Evolutionary conservation across 192 early-diverging fungal species (phyloP).

Genomic region (Physocladia obscura): DNA sequence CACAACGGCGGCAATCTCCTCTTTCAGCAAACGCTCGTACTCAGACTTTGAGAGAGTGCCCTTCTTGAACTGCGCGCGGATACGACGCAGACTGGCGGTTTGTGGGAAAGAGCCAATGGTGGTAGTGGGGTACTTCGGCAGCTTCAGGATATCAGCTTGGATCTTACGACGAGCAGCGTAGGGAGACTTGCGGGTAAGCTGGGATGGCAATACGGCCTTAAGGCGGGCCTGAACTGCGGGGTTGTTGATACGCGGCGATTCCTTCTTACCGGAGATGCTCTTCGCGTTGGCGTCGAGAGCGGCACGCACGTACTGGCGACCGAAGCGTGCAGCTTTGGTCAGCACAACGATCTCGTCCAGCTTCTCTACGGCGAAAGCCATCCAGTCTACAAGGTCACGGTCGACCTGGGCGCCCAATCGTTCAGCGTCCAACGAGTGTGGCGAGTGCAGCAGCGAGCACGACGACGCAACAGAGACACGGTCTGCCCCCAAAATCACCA

Average conservation of each 20-base stretch:
- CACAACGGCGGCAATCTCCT: constrained; percentile 81
- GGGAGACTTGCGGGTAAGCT: constrained; percentile 71
- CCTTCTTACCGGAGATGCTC: not conserved
- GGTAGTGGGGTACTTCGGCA: constrained; percentile 93
- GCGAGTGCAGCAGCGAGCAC: constrained; percentile 90
- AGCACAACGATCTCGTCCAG: constrained; percentile 76
- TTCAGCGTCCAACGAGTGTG: constrained; percentile 81
- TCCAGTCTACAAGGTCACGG: constrained; percentile 83
- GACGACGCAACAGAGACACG: constrained; percentile 84
- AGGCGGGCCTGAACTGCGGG: constrained; percentile 67
- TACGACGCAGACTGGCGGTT: constrained; percentile 91
- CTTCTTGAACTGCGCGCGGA: constrained; percentile 87
- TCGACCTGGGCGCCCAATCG: constrained; percentile 50
- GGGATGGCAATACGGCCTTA: constrained; percentile 61
- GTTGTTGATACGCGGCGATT: constrained; percentile 70
- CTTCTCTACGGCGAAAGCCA: constrained; percentile 93
- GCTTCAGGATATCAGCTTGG: constrained; percentile 75
- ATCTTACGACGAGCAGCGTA: constrained; percentile 70
- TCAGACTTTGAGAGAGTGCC: constrained; percentile 65
- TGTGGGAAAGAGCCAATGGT: constrained; percentile 99
- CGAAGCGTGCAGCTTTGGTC: constrained; percentile 55
- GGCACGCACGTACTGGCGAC: constrained; percentile 61
- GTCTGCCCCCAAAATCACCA: constrained; percentile 65
- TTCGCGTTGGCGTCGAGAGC: constrained; percentile 71
- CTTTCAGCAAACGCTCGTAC: constrained; percentile 83